A percentile compares a stretch with the other conserved stretches of the same genome.
Conservation (phyloP, 2,329 filamentous ascomycete genomes). For the Fusarium musae region DNA sequence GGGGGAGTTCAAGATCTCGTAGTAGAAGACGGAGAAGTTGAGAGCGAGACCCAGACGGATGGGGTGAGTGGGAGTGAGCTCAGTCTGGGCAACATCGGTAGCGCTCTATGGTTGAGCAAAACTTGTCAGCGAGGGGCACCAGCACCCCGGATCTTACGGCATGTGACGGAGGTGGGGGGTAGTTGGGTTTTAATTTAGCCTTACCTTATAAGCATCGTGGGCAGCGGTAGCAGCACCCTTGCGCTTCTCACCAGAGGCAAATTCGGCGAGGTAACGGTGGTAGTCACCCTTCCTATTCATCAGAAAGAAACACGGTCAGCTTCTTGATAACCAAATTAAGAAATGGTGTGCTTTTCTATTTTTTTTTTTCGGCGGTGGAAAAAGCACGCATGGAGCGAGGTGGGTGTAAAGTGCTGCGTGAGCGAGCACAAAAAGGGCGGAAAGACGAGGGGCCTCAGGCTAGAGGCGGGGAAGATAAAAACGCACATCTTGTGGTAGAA, state of each 20-base stretch:
- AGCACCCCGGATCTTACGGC: conserved; percentile 42
- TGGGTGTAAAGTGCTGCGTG: conserved; percentile 18
- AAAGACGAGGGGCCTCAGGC: conserved; percentile 33
- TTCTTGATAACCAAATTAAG: conserved; percentile 5
- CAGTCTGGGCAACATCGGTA: conserved; percentile 97
- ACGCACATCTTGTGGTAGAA: conserved; percentile 99
- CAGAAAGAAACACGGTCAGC: conserved; percentile 22
- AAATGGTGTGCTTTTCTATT: not conserved
- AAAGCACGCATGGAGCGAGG: conserved; percentile 12
- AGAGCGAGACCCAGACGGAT: conserved; percentile 97
- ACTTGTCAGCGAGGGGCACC: conserved; percentile 75
- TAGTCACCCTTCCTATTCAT: conserved; percentile 87
- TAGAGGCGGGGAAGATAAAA: conserved; percentile 35
- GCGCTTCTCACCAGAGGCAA: conserved; percentile 91
- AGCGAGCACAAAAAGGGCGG: conserved; percentile 27
- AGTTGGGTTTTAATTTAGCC: conserved; percentile 39
- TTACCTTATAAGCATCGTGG: conserved; percentile 97
- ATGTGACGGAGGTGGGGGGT: conserved; percentile 39
- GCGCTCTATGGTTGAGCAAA: conserved; percentile 97
- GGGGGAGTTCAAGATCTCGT: conserved; percentile 98
- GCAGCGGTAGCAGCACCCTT: conserved; percentile 87
- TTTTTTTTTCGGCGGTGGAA: not conserved
- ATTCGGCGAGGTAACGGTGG: conserved; percentile 95
- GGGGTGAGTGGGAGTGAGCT: conserved; percentile 96
- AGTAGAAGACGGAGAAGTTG: conserved; percentile 99